These are phyloP conservation scores for Pholiota microspora DNA, from an alignment of 768 basidiomycete genomes.

Conservation along the genomic window DNA sequence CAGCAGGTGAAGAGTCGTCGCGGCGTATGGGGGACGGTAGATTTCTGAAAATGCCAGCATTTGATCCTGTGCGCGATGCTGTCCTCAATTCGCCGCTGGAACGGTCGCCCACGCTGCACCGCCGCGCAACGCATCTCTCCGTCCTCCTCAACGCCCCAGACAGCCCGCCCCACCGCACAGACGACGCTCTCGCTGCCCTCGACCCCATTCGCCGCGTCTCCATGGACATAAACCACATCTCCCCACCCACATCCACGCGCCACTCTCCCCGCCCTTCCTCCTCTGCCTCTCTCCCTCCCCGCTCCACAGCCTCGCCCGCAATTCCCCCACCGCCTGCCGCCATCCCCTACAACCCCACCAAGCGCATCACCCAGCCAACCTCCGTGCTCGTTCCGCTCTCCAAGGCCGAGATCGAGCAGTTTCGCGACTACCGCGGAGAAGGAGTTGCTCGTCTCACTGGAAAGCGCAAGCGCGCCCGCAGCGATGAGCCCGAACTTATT, in stretches of 20 bases:
- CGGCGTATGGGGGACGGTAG: slow-evolving; percentile 2
- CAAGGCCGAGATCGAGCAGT: slow-evolving; percentile 56
- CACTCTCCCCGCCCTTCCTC: slow-evolving; percentile 35
- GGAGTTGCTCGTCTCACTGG: slow-evolving; percentile 48
- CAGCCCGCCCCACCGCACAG: slow-evolving; percentile 11
- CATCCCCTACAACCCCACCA: slow-evolving; percentile 63
- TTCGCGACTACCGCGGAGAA: slow-evolving; percentile 53
- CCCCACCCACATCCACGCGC: slow-evolving; percentile 19
- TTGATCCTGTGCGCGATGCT: slow-evolving; percentile 88
- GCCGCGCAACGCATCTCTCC: slow-evolving; percentile 75
- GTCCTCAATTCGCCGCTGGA: slow-evolving; percentile 74
- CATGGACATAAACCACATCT: slow-evolving; percentile 27
- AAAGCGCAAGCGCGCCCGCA: slow-evolving; percentile 51
- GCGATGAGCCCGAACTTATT: slow-evolving; percentile 31
- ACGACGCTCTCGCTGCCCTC: slow-evolving; percentile 23
- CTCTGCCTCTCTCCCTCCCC: slow-evolving; percentile 26
- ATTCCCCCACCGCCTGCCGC: slow-evolving; percentile 31
- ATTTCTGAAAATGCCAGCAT: slow-evolving; percentile 47
- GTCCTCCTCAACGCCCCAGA: slow-evolving; percentile 59
- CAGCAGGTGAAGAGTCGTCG: slow-evolving; percentile 18
- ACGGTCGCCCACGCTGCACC: slow-evolving; percentile 44
- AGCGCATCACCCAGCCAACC: slow-evolving; percentile 56
- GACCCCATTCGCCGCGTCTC: slow-evolving; percentile 26
- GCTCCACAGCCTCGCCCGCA: slow-evolving; percentile 25
- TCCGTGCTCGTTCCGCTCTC: slow-evolving; percentile 68